Conservation (phyloP, 495 filamentous ascomycete species). For the Aspergillus sclerotioniger region DNA sequence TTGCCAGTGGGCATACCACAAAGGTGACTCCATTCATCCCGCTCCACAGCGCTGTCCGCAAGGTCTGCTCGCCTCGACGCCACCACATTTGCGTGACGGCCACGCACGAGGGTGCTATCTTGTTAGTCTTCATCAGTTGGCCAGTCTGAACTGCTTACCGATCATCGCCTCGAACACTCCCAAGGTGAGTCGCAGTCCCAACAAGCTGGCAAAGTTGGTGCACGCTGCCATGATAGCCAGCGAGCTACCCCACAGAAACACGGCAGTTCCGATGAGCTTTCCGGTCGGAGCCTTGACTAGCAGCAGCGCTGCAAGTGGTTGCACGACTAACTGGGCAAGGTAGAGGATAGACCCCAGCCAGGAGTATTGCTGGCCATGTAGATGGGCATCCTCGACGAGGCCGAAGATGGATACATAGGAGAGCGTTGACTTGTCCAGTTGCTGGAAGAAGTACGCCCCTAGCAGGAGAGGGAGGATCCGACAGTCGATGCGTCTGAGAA, state of each 20-base stretch:
- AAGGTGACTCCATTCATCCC: constrained; percentile 49
- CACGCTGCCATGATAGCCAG: constrained; percentile 53
- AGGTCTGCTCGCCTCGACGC: constrained; percentile 52
- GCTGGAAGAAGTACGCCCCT: constrained; percentile 41
- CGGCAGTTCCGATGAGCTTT: constrained; percentile 52
- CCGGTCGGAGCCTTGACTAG: constrained; percentile 27
- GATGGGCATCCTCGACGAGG: constrained; percentile 33
- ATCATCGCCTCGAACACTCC: constrained; percentile 54
- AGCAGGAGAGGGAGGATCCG: constrained; percentile 43
- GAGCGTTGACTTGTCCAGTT: constrained; percentile 53
- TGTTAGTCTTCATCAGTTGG: no score
- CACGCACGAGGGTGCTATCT: constrained; percentile 48
- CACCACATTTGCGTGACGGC: constrained; percentile 61
- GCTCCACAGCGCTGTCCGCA: constrained; percentile 53
- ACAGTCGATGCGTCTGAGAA: constrained; percentile 47
- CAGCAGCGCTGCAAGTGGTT: constrained; percentile 23
- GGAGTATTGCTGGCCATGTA: constrained; percentile 46
- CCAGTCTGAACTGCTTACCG: constrained; percentile 11
- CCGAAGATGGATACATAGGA: constrained; percentile 51
- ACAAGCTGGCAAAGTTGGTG: constrained; percentile 49
- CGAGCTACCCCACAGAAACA: constrained; percentile 52
- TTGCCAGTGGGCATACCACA: constrained; percentile 22
- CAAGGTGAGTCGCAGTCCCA: constrained; percentile 52
- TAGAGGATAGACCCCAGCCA: constrained; percentile 49
- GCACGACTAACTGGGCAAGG: constrained; percentile 40